Percentiles rank a stretch among this genome's conserved stretches.
phyloP scores from a whole-genome alignment of 1,139 yeast species.

The Candida sojae region DNA sequence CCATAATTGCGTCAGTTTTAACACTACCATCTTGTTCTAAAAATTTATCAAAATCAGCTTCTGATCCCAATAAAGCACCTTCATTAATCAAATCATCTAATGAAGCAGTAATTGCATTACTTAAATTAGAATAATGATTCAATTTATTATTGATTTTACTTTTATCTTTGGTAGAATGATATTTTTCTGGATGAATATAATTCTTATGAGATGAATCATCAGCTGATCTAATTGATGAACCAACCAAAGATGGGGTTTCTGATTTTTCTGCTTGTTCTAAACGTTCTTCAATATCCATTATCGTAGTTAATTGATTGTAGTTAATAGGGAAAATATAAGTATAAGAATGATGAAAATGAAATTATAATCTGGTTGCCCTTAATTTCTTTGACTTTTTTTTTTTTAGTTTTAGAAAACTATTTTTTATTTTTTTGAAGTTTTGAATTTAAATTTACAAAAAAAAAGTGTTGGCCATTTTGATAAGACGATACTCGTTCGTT shows the following conservation, averaged over 20 bases:
- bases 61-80: slow-evolving; percentile 62
- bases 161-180: slow-evolving; percentile 19
- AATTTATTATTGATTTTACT: slow-evolving; percentile 1
- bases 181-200: slow-evolving; percentile 51
- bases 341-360: too few species aligned
- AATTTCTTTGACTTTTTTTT: not conserved
- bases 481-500: not conserved
- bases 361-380: too few species aligned
- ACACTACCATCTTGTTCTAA: slow-evolving; percentile 56
- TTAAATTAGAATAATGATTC: slow-evolving; percentile 14
- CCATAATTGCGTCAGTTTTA: slow-evolving; percentile 43
- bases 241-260: slow-evolving; percentile 57
- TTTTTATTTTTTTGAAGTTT: not conserved
- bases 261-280: slow-evolving; percentile 52
- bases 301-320: not conserved
- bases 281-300: slow-evolving; percentile 59
- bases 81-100: slow-evolving; percentile 59
- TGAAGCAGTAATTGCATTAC: slow-evolving; percentile 39
- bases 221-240: slow-evolving; percentile 54
- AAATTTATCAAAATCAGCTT: slow-evolving; percentile 53
- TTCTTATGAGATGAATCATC: slow-evolving; percentile 50
- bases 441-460: not conserved
- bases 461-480: slow-evolving; percentile 2
- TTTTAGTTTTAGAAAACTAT: not conserved
- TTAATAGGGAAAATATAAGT: not conserved